Percentiles rank a stretch among this genome's conserved stretches.
These are phyloP conservation scores for Vitis hybrid DNA, from an alignment of 177 flowering plant genomes.

Conservation along the genomic window DNA sequence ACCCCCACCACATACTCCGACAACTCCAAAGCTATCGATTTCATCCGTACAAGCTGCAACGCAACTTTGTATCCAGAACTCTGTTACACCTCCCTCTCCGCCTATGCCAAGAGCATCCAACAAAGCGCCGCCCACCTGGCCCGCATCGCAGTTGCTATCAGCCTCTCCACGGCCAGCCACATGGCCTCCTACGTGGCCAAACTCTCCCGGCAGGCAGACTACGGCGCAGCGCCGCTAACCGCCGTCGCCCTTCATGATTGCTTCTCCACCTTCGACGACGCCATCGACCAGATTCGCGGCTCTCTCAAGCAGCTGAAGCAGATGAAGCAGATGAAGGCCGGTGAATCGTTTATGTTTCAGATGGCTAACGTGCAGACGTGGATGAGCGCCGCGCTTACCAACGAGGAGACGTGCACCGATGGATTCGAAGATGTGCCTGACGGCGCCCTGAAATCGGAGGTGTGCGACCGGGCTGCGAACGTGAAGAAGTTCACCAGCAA, in stretches of 20 bases:
- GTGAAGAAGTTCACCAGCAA: constrained; percentile 67
- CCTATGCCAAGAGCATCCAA: constrained; percentile 49
- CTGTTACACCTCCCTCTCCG: constrained; percentile 63
- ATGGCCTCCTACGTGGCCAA: constrained; percentile 41
- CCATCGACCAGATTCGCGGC: constrained; percentile 60
- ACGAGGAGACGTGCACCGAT: constrained; percentile 82
- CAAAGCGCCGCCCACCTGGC: constrained; percentile 56
- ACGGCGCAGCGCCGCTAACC: constrained; percentile 35
- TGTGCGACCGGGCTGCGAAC: constrained; percentile 27
- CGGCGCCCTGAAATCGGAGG: constrained; percentile 44
- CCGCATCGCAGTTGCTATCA: constrained; percentile 48
- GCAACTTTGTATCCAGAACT: constrained; percentile 60
- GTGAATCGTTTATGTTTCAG: constrained; percentile 49
- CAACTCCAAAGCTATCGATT: constrained; percentile 30
- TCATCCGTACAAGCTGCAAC: constrained; percentile 75
- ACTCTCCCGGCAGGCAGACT: constrained; percentile 34
- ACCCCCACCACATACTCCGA: not conserved
- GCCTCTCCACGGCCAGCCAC: constrained; percentile 41
- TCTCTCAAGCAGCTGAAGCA: constrained; percentile 58
- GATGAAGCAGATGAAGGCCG: constrained; percentile 18
- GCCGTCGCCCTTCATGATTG: constrained; percentile 70
- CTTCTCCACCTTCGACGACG: constrained; percentile 53
- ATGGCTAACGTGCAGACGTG: constrained; percentile 87
- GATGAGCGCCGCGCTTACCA: constrained; percentile 92
- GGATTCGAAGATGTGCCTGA: constrained; percentile 56